These are phyloP conservation scores for Tuber magnatum DNA, from an alignment of 495 filamentous ascomycete genomes.

Conservation along the genomic window DNA sequence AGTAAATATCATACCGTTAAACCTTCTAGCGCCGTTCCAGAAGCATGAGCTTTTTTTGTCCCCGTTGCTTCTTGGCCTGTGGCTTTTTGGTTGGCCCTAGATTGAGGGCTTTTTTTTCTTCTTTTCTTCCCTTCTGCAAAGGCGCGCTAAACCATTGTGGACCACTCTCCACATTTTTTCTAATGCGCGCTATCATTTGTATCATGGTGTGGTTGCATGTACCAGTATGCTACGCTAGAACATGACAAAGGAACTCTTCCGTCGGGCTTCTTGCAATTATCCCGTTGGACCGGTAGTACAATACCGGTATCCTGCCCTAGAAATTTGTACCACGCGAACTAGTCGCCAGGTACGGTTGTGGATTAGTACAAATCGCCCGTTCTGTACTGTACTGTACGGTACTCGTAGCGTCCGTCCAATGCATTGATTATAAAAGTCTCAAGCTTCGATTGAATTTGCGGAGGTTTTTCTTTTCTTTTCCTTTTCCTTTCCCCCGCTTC, in stretches of 20 bases:
- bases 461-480: no score
- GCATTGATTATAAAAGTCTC: not conserved
- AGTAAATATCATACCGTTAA: conserved; percentile 15
- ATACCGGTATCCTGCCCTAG: not conserved
- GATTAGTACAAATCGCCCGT: not conserved
- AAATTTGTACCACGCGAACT: not conserved
- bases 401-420: not conserved
- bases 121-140: not conserved
- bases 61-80: not conserved
- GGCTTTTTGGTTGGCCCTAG: not conserved
- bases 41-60: conserved; percentile 19
- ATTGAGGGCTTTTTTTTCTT: not conserved
- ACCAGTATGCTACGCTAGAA: not conserved
- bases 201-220: not conserved
- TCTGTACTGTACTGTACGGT: not conserved
- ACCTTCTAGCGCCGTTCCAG: conserved; percentile 19
- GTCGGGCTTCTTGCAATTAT: not conserved
- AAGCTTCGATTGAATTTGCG: not conserved
- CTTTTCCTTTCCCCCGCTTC: not conserved
- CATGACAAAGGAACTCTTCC: not conserved
- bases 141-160: not conserved
- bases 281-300: not conserved
- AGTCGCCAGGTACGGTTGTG: not conserved
- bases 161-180: not conserved
- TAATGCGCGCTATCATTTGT: not conserved